phyloP scores from a whole-genome alignment of 2,329 filamentous ascomycete species.

The Blastomyces gilchristii region DNA sequence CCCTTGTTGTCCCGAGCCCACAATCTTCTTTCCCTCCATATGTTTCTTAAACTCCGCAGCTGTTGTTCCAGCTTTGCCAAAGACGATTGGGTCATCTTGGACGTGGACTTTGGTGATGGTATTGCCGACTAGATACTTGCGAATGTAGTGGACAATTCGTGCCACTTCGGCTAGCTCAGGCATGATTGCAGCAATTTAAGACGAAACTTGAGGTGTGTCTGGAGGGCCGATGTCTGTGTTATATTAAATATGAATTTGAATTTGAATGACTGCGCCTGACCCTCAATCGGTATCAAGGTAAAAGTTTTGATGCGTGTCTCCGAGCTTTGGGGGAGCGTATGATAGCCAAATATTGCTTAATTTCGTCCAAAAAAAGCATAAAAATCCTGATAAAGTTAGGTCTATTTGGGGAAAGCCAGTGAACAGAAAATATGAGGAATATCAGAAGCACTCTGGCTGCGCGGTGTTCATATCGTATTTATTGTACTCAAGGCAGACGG shows the following conservation, averaged over 20 bases:
- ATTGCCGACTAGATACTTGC: conserved; percentile 73
- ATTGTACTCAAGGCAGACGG: not conserved
- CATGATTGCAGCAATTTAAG: conserved; percentile 25
- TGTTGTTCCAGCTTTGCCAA: conserved; percentile 79
- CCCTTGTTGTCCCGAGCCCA: conserved; percentile 69
- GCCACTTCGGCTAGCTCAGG: conserved; percentile 55
- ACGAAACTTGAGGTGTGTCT: not conserved
- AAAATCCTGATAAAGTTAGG: not conserved
- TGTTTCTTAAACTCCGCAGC: conserved; percentile 63
- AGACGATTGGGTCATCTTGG: conserved; percentile 72
- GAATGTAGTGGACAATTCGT: conserved; percentile 75
- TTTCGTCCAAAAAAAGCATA: not conserved
- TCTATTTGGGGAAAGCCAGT: not conserved
- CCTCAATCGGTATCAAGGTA: not conserved
- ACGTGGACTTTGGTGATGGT: conserved; percentile 60
- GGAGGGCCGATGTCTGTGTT: not conserved
- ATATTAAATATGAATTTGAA: not conserved
- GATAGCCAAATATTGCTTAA: not conserved
- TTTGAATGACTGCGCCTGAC: not conserved
- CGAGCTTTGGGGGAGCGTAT: not conserved
- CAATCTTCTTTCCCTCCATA: conserved; percentile 62
- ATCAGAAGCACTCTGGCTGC: not conserved
- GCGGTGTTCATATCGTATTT: not conserved
- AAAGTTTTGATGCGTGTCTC: not conserved
- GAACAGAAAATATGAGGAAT: not conserved